Base-by-base conservation (phyloP, 495 filamentous ascomycete genomes). In the Annulohypoxylon moriforme region DNA sequence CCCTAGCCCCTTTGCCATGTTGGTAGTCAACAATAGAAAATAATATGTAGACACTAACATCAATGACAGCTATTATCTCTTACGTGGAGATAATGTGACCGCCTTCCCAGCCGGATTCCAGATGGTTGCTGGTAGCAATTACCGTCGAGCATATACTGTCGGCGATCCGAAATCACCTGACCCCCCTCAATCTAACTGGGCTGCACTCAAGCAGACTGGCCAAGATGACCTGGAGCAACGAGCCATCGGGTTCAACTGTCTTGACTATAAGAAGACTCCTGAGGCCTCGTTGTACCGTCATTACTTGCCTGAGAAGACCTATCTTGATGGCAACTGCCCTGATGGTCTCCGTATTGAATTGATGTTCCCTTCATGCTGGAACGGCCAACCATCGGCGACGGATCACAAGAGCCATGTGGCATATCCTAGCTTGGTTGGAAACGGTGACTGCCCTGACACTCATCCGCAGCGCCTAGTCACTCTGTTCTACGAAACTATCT, bases 311-410 rank as follows among this genome's bases (percentile, higher is more conserved):
- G 87, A 91, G 61, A 96, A 97, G 85, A 79, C 79, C 0, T 96
- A 84, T 70, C 83, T 96, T 29, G 93, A 97, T 73, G 84, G 81
- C 40, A 87, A 94, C 73, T 97, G 94, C 76, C 74, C 75, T 0
- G 87, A 96, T 69, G 94, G 94, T 9, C 72, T 97, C 49, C 89
- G 94, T 31, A 80, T 94, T 40, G 93, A 97, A 76, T 78, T 97
- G 58, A 90, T 93, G 87, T 97, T 97, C 82, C 94, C 94, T 9
- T 93, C 91, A 0, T 97, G 94, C 87, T 97, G 93, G 92, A 91
- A 97, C 75, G 92, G 93, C 31, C 86, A 92, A 62, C 66, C 82
- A 20, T 89, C 90, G 63, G 83, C 87, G 2, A 25, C 65, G 0
- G 84, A 92, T 76, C 91, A 94, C 83, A 87, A 85, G 74, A 84